These are phyloP conservation scores for Cladophialophora chaetospira DNA, from an alignment of 2,329 filamentous ascomycete genomes.

Conservation along the genomic window DNA sequence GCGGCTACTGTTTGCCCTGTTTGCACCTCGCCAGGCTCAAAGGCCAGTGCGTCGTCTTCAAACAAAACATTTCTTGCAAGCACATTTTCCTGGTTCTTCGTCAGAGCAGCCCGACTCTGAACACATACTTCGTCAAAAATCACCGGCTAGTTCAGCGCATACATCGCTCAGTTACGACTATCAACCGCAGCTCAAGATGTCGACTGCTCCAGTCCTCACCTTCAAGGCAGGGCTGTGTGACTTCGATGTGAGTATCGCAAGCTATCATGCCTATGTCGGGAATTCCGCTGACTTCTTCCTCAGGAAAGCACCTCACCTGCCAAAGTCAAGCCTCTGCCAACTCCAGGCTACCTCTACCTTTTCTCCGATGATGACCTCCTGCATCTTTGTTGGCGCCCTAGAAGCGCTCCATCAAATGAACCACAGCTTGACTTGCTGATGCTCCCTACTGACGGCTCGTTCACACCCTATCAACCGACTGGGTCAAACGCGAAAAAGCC, in stretches of 20 bases:
- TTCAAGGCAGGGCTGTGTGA: slow-evolving; percentile 96
- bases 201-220: slow-evolving; percentile 81
- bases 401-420: slow-evolving; percentile 67
- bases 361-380: slow-evolving; percentile 92
- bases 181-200: slow-evolving; percentile 59
- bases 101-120: no score
- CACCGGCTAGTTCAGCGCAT: background rate
- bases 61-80: background rate
- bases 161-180: slow-evolving; percentile 17
- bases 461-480: slow-evolving; percentile 73
- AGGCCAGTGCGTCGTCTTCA: background rate
- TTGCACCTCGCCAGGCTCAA: slow-evolving; percentile 2
- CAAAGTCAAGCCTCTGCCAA: slow-evolving; percentile 72
- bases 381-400: slow-evolving; percentile 95
- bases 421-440: slow-evolving; percentile 89
- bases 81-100: background rate
- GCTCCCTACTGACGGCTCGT: slow-evolving; percentile 86
- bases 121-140: no score
- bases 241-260: slow-evolving; percentile 64
- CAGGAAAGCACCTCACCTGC: slow-evolving; percentile 52
- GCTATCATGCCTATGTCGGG: background rate
- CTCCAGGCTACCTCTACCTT: slow-evolving; percentile 86
- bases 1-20: slow-evolving; percentile 9
- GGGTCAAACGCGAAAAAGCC: slow-evolving; percentile 63
- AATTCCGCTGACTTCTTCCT: no score